A percentile compares a stretch with the other conserved stretches of the same genome.
Evolutionary conservation across 805 yeast species (phyloP).

Genomic region (Grigorovia transvaalensis): DNA sequence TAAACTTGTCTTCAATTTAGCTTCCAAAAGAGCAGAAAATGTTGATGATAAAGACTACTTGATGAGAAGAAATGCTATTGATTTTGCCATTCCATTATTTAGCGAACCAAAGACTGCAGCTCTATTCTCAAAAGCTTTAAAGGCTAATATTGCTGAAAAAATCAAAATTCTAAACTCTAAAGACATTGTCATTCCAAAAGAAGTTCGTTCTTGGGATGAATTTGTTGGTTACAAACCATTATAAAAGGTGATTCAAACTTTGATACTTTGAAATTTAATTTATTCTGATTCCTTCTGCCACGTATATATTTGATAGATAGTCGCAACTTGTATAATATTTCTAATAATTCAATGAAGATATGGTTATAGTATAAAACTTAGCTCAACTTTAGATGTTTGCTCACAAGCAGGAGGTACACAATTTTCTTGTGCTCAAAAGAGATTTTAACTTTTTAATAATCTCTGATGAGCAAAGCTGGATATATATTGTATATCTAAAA

Average conservation of each 20-base stretch:
- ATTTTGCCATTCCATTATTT: conserved; percentile 90
- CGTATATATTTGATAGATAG: not conserved
- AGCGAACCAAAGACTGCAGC: conserved; percentile 92
- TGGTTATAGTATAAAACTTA: no score
- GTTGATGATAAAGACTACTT: conserved; percentile 84
- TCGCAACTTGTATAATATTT: not conserved
- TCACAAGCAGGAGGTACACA: no score
- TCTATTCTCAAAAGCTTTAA: conserved; percentile 76
- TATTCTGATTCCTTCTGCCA: not conserved
- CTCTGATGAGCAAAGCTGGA: not conserved
- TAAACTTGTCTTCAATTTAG: conserved; percentile 84
- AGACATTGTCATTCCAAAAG: conserved; percentile 58
- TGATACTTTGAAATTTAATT: not conserved
- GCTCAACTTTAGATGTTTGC: no score
- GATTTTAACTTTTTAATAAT: not conserved
- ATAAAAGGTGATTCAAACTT: conserved; percentile 6
- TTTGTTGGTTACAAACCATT: conserved; percentile 91
- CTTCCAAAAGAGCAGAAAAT: conserved; percentile 78
- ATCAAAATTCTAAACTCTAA: conserved; percentile 37
- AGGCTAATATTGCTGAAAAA: conserved; percentile 50
- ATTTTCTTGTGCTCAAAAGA: no score
- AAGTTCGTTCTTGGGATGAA: conserved; percentile 95
- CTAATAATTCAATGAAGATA: not conserved
- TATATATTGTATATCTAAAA: no score
- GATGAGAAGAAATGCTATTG: conserved; percentile 99